Evolutionary conservation across 805 yeast species (phyloP).

Genomic region (Metschnikowia bowlesiae): DNA sequence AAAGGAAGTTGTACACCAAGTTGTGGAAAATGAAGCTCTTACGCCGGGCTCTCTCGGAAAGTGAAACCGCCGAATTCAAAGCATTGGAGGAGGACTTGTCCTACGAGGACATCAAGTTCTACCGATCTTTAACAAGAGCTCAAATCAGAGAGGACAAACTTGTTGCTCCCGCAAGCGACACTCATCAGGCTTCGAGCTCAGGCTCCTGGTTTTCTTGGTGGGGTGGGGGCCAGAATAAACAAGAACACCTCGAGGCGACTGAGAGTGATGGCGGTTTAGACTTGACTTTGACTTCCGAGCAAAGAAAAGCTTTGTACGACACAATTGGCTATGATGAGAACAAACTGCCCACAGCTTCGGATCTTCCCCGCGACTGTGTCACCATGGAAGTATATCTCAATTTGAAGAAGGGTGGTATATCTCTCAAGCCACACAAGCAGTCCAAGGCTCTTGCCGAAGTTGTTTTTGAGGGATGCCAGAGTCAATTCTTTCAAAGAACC

Average conservation of each 20-base stretch:
- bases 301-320: conserved; percentile 81
- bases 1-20: conserved; percentile 60
- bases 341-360: conserved; percentile 48
- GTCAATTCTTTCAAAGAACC: conserved; percentile 70
- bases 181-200: conserved; percentile 13
- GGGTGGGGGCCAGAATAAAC: conserved; percentile 45
- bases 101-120: conserved; percentile 80
- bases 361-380: conserved; percentile 69
- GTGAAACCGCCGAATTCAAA: conserved; percentile 27
- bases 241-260: conserved; percentile 23
- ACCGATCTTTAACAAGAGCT: conserved; percentile 72
- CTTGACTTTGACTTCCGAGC: conserved; percentile 67
- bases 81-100: conserved; percentile 55
- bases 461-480: conserved; percentile 74
- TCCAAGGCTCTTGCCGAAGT: conserved; percentile 63
- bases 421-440: conserved; percentile 43
- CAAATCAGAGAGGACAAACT: conserved; percentile 56
- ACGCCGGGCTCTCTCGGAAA: conserved; percentile 23
- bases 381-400: conserved; percentile 63
- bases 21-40: conserved; percentile 63
- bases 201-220: conserved; percentile 69
- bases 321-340: conserved; percentile 88
- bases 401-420: conserved; percentile 72
- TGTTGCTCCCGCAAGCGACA: conserved; percentile 16
- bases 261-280: conserved; percentile 23